A percentile compares a stretch with the other conserved stretches of the same genome.
These are phyloP conservation scores for Styphnolobium japonicum DNA, from an alignment of 306 rosid genomes.

Conservation along the genomic window DNA sequence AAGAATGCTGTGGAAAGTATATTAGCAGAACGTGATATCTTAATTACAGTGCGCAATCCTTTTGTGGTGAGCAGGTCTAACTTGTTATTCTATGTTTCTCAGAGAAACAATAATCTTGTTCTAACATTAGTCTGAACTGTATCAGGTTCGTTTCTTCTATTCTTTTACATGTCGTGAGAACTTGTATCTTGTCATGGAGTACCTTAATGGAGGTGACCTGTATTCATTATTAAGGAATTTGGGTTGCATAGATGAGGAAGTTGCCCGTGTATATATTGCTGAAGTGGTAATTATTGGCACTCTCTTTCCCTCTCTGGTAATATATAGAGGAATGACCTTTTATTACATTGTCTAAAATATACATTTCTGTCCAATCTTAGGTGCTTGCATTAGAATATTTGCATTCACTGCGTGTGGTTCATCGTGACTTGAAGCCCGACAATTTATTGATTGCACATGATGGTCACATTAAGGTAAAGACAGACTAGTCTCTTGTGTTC, in stretches of 20 bases:
- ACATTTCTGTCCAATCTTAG: constrained; percentile 37
- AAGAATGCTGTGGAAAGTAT: constrained; percentile 99
- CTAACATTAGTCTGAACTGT: constrained; percentile 31
- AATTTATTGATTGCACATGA: constrained; percentile 95
- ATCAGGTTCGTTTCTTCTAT: constrained; percentile 98
- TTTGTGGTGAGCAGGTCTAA: constrained; percentile 92
- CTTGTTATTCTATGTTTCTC: constrained; percentile 29
- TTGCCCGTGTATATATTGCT: constrained; percentile 94
- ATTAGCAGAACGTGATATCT: constrained; percentile 95
- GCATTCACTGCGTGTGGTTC: constrained; percentile 88
- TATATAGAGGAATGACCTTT: not conserved
- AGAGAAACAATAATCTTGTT: constrained; percentile 14
- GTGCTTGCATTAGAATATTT: constrained; percentile 97
- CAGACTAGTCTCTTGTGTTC: not conserved
- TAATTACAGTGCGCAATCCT: constrained; percentile 97
- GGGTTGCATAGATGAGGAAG: constrained; percentile 93
- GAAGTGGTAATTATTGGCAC: constrained; percentile 73
- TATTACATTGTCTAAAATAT: not conserved
- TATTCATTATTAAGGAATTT: constrained; percentile 94
- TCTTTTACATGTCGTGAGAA: constrained; percentile 96
- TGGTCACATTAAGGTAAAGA: constrained; percentile 91
- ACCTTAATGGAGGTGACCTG: constrained; percentile 95
- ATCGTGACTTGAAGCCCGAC: constrained; percentile 98
- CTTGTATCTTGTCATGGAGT: constrained; percentile 98
- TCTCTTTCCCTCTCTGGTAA: not conserved